Base-by-base conservation (phyloP, 768 basidiomycete species). In the Boletus pseudo-olivaceus region DNA sequence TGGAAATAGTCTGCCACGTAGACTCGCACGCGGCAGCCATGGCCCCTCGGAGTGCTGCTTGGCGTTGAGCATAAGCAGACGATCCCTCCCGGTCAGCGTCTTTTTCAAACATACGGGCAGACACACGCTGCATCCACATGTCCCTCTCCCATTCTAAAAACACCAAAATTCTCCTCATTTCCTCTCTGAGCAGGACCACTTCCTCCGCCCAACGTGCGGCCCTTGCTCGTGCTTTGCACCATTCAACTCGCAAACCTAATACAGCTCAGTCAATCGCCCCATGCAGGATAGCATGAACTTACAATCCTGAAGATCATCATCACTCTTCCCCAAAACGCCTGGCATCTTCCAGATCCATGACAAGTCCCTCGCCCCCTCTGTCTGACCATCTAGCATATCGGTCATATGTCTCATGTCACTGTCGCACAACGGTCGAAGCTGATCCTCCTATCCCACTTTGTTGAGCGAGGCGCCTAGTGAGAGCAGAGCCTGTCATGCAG, bases 171-270 rank as follows among this genome's bases (percentile, higher is more conserved):
- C 51, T 53, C 1, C 4, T 2, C 51, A 53, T 53, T 33, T 53
- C 44, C 15, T 53, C 51, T 19, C 37, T 53, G 19, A 53, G 51
- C 1, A 40, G 14, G 1, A 47, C 23, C 0, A 48, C 32, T 8
- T 53, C 39, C 20, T 53, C 39, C 19, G 39, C 30, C 39, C 39
- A 53, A 2, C 23, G 39, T 27, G 38, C 46, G 5, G 12, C 34
- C 12, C 34, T 34, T 17, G 37, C 30, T 5, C 14, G 3, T 90
- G 90, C 42, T 34, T 34, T 34, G 34, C 12, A 34, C 34, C 34
- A 34, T 34, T 41, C 29, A 17, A 49, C 41, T 5, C 5, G 19
- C 30, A 49, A 20, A 26, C 39, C 49, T 41, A 41, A 14, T 1
- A 10, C 11, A 6, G 9, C 5, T 23, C 14, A 49, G 23, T 34